These are phyloP conservation scores for Didymellaceae sp. DNA, from an alignment of 2,329 filamentous ascomycete species.

Conservation along the genomic window DNA sequence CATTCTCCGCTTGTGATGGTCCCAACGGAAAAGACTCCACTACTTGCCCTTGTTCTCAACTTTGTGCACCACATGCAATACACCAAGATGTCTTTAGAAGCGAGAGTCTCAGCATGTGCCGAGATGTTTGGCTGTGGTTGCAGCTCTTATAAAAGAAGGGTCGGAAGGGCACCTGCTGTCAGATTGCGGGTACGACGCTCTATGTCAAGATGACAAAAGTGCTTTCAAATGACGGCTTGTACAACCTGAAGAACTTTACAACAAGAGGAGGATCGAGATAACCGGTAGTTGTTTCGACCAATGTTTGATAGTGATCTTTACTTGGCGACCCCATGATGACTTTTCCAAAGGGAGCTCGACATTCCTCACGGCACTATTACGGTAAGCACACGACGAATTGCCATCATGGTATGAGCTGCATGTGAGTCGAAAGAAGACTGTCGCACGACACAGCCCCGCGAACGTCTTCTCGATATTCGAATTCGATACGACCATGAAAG, in stretches of 20 bases:
- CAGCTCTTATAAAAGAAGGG: neutral
- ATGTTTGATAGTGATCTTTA: neutral
- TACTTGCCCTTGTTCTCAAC: too few species aligned
- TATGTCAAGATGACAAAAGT: neutral
- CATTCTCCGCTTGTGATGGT: too few species aligned
- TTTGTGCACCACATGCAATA: too few species aligned
- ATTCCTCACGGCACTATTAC: conserved; percentile 12
- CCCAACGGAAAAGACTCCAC: too few species aligned
- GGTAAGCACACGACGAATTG: conserved; percentile 1
- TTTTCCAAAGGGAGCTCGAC: neutral
- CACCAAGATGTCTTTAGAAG: too few species aligned
- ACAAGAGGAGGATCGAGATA: neutral
- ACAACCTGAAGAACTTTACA: neutral
- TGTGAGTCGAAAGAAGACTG: neutral
- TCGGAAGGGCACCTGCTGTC: neutral
- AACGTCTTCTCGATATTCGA: neutral
- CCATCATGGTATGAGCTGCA: conserved; percentile 1
- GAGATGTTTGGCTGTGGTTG: conserved; percentile 4
- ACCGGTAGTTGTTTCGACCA: neutral
- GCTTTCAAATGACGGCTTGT: neutral
- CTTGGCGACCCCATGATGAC: neutral
- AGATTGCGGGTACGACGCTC: conserved; percentile 8
- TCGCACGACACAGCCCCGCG: neutral
- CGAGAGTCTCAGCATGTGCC: conserved; percentile 4
- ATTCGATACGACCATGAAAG: neutral